These are phyloP conservation scores for Paraconiothyrium brasiliense DNA, from an alignment of 2,329 filamentous ascomycete genomes.

Conservation along the genomic window DNA sequence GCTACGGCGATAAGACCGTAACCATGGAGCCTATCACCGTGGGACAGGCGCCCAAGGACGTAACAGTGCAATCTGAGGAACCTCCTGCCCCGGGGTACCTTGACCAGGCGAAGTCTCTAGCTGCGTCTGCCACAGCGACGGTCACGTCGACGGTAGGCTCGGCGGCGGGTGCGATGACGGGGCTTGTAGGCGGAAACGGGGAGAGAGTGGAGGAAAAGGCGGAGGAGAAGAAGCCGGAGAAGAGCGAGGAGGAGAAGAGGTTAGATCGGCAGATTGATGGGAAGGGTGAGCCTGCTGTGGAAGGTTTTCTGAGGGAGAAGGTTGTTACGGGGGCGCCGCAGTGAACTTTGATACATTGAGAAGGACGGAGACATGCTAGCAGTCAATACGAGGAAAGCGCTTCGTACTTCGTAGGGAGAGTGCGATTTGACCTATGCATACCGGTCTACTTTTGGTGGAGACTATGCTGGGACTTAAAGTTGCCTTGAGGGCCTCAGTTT, in stretches of 20 bases:
- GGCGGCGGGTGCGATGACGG: constrained; percentile 46
- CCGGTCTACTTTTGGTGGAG: no score
- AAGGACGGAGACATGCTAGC: no score
- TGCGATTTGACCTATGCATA: no score
- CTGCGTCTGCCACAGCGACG: constrained; percentile 36
- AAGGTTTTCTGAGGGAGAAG: constrained; percentile 45
- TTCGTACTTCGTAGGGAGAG: no score
- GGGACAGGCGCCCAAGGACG: constrained; percentile 60
- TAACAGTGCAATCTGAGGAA: constrained; percentile 48
- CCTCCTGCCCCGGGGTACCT: constrained; percentile 48
- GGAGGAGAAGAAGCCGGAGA: constrained; percentile 27
- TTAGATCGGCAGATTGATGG: constrained; percentile 43
- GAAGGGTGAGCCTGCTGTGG: constrained; percentile 39
- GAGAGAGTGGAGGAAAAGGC: constrained; percentile 37
- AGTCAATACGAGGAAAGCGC: no score
- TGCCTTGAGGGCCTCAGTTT: no score
- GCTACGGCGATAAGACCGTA: constrained; percentile 55
- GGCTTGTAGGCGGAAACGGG: constrained; percentile 30
- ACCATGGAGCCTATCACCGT: constrained; percentile 60
- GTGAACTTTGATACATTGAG: neutral
- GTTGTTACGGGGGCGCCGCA: constrained; percentile 16
- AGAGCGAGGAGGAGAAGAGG: constrained; percentile 42
- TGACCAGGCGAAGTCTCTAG: constrained; percentile 55
- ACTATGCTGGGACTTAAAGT: no score
- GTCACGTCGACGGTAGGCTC: constrained; percentile 42